Conservation (phyloP, 2,329 filamentous ascomycete species). For the Pleoardoris graminearum region DNA sequence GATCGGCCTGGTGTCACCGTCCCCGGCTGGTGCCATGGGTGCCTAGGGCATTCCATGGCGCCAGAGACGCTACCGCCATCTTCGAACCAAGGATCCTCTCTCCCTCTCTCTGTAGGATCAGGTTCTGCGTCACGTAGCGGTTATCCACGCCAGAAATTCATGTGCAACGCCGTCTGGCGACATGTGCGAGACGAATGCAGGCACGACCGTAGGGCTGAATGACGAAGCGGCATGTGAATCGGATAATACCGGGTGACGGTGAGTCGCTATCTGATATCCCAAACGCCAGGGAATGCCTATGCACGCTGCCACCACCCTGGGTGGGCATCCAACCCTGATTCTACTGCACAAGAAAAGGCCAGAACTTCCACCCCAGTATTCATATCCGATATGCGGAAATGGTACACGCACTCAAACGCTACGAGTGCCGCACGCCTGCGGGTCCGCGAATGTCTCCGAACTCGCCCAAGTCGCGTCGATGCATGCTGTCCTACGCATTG, state of each 20-base stretch:
- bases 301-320: too few relatives aligned
- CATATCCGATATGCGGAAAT: not conserved
- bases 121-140: too few relatives aligned
- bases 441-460: not conserved
- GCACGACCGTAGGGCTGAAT: constrained; percentile 23
- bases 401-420: not conserved
- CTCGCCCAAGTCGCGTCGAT: too few relatives aligned
- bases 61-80: too few relatives aligned
- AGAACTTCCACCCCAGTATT: not conserved
- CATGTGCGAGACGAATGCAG: not conserved
- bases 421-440: not conserved
- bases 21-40: too few relatives aligned
- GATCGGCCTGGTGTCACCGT: not conserved
- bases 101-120: too few relatives aligned
- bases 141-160: too few relatives aligned
- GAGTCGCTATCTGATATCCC: not conserved
- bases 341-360: not conserved
- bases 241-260: constrained; percentile 2
- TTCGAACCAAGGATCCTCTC: too few relatives aligned
- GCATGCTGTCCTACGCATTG: constrained; percentile 5
- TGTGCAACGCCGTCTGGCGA: not conserved
- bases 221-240: not conserved
- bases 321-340: not conserved
- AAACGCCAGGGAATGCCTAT: constrained; percentile 9
- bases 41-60: too few relatives aligned